Base-by-base conservation (phyloP, 2,329 filamentous ascomycete genomes). In the Scolecobasidium constrictum region DNA sequence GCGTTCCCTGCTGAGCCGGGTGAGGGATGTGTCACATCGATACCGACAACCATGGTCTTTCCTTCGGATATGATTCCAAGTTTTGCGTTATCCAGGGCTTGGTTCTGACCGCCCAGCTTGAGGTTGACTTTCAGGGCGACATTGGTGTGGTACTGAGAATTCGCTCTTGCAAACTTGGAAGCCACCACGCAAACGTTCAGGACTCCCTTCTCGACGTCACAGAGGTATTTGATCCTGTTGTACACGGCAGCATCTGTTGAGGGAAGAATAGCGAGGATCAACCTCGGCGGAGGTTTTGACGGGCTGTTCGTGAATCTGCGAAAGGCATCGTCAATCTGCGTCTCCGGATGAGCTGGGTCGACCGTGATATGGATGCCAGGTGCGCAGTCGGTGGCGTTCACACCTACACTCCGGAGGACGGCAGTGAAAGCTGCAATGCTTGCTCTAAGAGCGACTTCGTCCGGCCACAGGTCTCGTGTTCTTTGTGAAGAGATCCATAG, bases 21-120 rank as follows among this genome's bases (percentile, higher is more conserved):
- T 15, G 86, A 90, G 0, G 88, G 87, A 53, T 94, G 88, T 0
- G 86, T 93, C 1, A 94, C 87, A 54, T 94, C 88, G 50, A 92
- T 81, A 0, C 88, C 87, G 5, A 93, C 77, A 1, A 94, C 64
- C 79, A 95, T 94, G 0, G 86, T 93, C 51, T 79, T 79, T n/a
- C 35, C 19, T 17, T 35, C 37, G n/a, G n/a, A n/a, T 11, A 42
- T 35, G 12, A 41, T 67, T 1, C 69, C 71, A 4, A 81, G 64
- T 19, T 79, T 72, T 0, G 66, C 52, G 11, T 62, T 48, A 2
- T 62, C 59, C 59, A 40, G 18, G 6, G 34, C 26, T 19, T 93
- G 85, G 53, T 90, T 90, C 11, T 71, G 61, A 1, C 85, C 84
- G 1, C 83, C 83, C 19, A 78, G 67, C 60, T 92, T 93, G 37